phyloP scores from a whole-genome alignment of 768 basidiomycete species.

The Pilatotrama ljubarskyi region DNA sequence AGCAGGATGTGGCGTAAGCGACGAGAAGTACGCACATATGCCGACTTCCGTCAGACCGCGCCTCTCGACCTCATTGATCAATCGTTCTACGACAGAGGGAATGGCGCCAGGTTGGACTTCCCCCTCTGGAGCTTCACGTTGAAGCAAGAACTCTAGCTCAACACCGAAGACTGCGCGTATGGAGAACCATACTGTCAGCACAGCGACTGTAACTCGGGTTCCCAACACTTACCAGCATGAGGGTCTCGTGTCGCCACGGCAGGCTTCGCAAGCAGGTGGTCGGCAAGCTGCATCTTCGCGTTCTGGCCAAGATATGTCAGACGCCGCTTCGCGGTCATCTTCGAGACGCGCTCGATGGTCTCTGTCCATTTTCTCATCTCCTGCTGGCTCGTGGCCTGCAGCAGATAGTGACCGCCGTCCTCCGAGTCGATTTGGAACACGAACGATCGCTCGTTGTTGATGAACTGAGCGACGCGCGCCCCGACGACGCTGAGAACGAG shows the following conservation, averaged over 20 bases:
- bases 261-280: slow-evolving; percentile 68
- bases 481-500: slow-evolving; percentile 75
- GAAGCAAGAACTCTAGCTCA: slow-evolving; percentile 65
- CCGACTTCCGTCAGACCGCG: slow-evolving; percentile 81
- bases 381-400: slow-evolving; percentile 69
- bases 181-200: neutral
- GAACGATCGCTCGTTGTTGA: slow-evolving; percentile 81
- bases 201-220: neutral
- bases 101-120: slow-evolving; percentile 57
- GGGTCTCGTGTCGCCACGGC: slow-evolving; percentile 66
- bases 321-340: slow-evolving; percentile 72
- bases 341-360: slow-evolving; percentile 68
- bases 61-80: slow-evolving; percentile 68
- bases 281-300: slow-evolving; percentile 71
- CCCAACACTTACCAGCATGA: slow-evolving; percentile 57
- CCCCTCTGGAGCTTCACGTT: slow-evolving; percentile 57
- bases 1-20: neutral
- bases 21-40: slow-evolving; percentile 58
- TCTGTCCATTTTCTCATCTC: slow-evolving; percentile 82
- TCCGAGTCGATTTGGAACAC: slow-evolving; percentile 84
- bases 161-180: slow-evolving; percentile 57
- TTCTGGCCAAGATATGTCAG: slow-evolving; percentile 78
- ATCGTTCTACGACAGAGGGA: slow-evolving; percentile 64
- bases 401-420: slow-evolving; percentile 80
- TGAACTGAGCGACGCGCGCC: slow-evolving; percentile 66